Conservation (phyloP, 192 early-diverging fungal genomes). For the Coemansia sp. region DNA sequence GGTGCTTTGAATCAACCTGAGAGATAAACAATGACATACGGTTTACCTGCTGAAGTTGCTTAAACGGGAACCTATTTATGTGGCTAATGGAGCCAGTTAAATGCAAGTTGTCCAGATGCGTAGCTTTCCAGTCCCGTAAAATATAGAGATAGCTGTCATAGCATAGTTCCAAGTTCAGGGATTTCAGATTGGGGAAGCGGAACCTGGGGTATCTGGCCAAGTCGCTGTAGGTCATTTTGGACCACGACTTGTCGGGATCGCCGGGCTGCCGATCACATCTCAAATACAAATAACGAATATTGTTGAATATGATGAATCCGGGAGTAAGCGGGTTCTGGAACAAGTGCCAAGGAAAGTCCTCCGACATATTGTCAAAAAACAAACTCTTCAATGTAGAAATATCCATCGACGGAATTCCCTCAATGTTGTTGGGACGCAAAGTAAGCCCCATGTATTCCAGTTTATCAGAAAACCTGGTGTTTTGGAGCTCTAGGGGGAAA, state of each 20-base stretch:
- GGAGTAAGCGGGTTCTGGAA: neutral
- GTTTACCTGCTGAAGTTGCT: too few relatives aligned
- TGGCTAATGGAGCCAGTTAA: too few relatives aligned
- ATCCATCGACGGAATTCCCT: neutral
- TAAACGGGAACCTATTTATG: too few relatives aligned
- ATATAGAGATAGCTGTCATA: neutral
- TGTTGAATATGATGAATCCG: neutral
- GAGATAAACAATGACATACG: too few relatives aligned
- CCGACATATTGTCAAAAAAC: neutral
- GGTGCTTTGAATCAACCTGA: too few relatives aligned
- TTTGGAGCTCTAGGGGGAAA: neutral
- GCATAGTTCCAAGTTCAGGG: neutral
- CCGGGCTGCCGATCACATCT: neutral
- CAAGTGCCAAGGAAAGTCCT: neutral
- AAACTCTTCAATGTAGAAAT: neutral
- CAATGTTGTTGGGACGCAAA: neutral
- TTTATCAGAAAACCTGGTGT: neutral
- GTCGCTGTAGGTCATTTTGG: neutral
- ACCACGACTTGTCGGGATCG: neutral
- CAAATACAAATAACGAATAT: neutral
- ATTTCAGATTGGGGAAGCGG: neutral
- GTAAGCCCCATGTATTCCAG: neutral
- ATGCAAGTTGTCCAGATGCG: too few relatives aligned
- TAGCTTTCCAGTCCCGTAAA: neutral
- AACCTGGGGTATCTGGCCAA: neutral